phyloP scores from a whole-genome alignment of 164 flowering plant genomes.

The Nymphaea thermarum region DNA sequence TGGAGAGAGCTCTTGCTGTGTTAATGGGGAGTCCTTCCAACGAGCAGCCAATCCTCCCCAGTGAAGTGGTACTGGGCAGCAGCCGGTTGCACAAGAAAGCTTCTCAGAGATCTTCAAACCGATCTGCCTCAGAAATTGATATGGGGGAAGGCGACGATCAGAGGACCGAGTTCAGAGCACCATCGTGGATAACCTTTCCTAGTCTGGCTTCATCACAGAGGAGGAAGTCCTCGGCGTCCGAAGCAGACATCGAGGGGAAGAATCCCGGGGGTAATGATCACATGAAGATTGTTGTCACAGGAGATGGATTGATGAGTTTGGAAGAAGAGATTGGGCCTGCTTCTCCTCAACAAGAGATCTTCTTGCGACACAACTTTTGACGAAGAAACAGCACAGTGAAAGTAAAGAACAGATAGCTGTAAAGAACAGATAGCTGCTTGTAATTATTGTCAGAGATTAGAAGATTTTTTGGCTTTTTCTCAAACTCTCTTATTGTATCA shows the following conservation, averaged over 20 bases:
- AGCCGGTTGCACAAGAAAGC: conserved; percentile 85
- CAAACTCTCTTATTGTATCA: background rate
- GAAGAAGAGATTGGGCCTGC: conserved; percentile 89
- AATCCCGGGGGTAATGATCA: background rate
- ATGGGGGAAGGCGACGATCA: conserved; percentile 59
- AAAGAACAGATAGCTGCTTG: background rate
- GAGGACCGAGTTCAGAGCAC: conserved; percentile 73
- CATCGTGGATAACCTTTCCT: conserved; percentile 98
- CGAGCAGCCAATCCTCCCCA: conserved; percentile 82
- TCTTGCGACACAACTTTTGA: conserved; percentile 82
- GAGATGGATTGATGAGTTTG: conserved; percentile 57
- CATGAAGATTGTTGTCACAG: background rate
- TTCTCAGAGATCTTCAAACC: conserved; percentile 62
- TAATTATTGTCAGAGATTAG: background rate
- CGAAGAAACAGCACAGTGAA: background rate
- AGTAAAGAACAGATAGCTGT: background rate
- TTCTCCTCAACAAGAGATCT: conserved; percentile 73
- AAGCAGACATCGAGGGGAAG: background rate
- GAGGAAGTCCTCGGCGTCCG: conserved; percentile 33
- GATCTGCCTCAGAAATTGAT: conserved; percentile 48
- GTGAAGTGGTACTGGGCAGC: conserved; percentile 84
- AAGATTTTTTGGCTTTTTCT: too few species aligned
- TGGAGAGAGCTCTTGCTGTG: conserved; percentile 77
- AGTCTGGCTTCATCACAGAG: conserved; percentile 90
- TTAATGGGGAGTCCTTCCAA: conserved; percentile 81